Conservation (phyloP, 345 rosid species). For the Populus davidiana region DNA sequence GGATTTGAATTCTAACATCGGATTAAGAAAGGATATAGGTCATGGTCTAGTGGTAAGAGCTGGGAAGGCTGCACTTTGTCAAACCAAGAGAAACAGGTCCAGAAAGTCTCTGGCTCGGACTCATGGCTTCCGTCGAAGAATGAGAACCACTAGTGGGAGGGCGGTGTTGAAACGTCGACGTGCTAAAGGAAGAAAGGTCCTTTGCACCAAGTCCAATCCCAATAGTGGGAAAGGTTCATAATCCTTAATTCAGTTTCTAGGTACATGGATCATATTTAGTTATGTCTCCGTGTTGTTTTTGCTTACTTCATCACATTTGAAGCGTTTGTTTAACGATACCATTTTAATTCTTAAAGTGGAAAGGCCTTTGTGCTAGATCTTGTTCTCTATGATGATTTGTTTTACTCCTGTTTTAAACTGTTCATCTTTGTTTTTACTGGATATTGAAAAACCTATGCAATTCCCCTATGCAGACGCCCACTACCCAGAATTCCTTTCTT, state of each 20-base stretch:
- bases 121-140: constrained; percentile 85
- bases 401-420: background rate
- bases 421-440: no score
- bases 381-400: background rate
- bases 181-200: constrained; percentile 84
- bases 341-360: background rate
- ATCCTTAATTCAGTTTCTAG: background rate
- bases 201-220: constrained; percentile 86
- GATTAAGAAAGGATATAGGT: constrained; percentile 37
- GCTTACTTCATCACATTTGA: background rate
- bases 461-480: no score
- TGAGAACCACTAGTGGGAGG: constrained; percentile 87
- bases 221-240: constrained; percentile 64
- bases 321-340: background rate
- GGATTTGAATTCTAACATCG: constrained; percentile 40
- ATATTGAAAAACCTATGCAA: no score
- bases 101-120: constrained; percentile 89
- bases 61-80: constrained; percentile 80
- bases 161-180: constrained; percentile 83
- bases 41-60: constrained; percentile 81
- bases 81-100: constrained; percentile 85
- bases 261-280: constrained; percentile 1
- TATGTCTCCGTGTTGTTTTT: constrained; percentile 8
- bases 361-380: background rate
- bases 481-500: no score